Conservation (phyloP, 495 filamentous ascomycete genomes). For the Oleoguttula mirabilis region DNA sequence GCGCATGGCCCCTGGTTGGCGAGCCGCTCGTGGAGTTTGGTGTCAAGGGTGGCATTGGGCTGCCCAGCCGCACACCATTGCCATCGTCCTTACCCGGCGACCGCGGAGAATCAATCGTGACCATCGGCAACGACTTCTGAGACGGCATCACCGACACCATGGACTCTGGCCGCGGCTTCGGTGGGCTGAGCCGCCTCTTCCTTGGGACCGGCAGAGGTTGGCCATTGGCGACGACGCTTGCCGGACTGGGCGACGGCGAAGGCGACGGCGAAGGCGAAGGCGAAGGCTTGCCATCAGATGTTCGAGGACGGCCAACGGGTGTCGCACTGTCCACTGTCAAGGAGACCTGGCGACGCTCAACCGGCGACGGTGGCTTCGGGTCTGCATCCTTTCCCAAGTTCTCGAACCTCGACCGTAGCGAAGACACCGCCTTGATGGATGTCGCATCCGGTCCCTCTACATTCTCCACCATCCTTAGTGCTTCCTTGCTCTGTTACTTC, state of each 20-base stretch:
- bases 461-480: too few species aligned
- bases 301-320: constrained; percentile 3
- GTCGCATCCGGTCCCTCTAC: constrained; percentile 12
- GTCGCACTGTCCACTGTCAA: background rate
- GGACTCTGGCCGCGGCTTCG: constrained; percentile 29
- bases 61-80: constrained; percentile 1
- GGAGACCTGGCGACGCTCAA: constrained; percentile 34
- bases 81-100: constrained; percentile 48
- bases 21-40: constrained; percentile 8
- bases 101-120: constrained; percentile 61
- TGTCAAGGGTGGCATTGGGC: background rate
- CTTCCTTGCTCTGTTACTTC: too few species aligned
- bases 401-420: constrained; percentile 85
- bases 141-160: constrained; percentile 43
- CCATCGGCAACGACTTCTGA: constrained; percentile 51
- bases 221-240: background rate
- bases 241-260: background rate
- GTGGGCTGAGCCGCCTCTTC: constrained; percentile 8
- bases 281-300: constrained; percentile 4
- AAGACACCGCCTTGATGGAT: constrained; percentile 60
- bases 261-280: background rate
- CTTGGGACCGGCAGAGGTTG: constrained; percentile 12
- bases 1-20: constrained; percentile 27
- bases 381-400: constrained; percentile 46
- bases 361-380: constrained; percentile 26